phyloP scores from a whole-genome alignment of 805 yeast genomes.

The Saturnispora zaruensis region DNA sequence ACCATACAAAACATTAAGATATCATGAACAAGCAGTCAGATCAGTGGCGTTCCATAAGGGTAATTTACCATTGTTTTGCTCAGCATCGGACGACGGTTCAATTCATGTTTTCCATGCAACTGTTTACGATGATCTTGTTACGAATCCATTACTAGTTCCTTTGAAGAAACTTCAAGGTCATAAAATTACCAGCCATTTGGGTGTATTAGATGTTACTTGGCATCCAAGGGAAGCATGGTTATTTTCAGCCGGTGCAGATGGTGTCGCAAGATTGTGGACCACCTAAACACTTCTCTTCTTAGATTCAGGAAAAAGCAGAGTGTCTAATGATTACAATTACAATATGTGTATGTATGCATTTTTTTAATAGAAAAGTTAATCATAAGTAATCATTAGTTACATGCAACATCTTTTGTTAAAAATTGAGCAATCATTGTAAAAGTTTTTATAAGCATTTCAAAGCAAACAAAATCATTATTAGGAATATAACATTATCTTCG shows the following conservation, averaged over 20 bases:
- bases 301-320: not conserved
- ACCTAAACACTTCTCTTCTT: conserved; percentile 34
- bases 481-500: too few species aligned
- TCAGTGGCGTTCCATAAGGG: conserved; percentile 79
- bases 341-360: not conserved
- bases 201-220: conserved; percentile 85
- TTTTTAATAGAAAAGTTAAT: not conserved
- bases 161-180: conserved; percentile 91
- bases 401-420: not conserved
- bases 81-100: conserved; percentile 90
- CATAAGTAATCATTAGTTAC: not conserved
- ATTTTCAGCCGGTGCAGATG: conserved; percentile 95
- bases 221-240: conserved; percentile 99
- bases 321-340: not conserved
- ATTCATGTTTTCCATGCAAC: conserved; percentile 95
- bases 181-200: conserved; percentile 66
- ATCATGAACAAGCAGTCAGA: conserved; percentile 92
- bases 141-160: conserved; percentile 93
- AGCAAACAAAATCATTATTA: too few species aligned
- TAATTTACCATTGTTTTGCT: conserved; percentile 80
- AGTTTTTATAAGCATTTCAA: too few species aligned
- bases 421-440: not conserved
- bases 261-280: conserved; percentile 94
- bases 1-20: conserved; percentile 92
- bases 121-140: conserved; percentile 90